Evolutionary conservation across 805 yeast genomes (phyloP).

Genomic region (Clavispora vitiphila): DNA sequence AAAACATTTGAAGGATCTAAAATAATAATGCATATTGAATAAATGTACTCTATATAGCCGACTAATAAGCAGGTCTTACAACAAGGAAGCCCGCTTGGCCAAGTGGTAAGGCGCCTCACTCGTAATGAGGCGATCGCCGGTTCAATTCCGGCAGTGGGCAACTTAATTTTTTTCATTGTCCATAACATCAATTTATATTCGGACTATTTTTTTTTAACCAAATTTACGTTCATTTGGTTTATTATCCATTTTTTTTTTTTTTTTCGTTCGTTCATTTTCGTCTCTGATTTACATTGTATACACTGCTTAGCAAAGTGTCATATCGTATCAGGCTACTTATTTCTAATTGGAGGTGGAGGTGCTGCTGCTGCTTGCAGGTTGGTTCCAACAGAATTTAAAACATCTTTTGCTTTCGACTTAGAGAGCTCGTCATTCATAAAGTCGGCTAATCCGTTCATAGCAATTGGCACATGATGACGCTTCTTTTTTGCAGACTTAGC

Average conservation of each 20-base stretch:
- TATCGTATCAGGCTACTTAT: not conserved
- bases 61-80: not conserved
- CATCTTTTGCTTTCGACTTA: slow-evolving; percentile 34
- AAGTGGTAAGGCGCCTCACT: slow-evolving; percentile 53
- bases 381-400: slow-evolving; percentile 5
- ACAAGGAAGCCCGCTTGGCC: slow-evolving; percentile 43
- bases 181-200: no score
- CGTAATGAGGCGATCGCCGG: slow-evolving; percentile 53
- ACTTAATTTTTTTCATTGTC: slow-evolving; percentile 6
- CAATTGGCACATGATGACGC: slow-evolving; percentile 20
- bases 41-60: not conserved
- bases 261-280: no score
- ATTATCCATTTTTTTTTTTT: not conserved
- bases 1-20: no score
- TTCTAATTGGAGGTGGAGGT: slow-evolving; percentile 23
- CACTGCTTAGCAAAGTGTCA: no score
- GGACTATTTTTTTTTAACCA: no score
- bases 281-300: no score
- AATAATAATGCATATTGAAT: not conserved
- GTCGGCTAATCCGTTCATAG: slow-evolving; percentile 26
- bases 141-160: slow-evolving; percentile 51
- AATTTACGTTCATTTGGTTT: not conserved
- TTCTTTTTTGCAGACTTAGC: slow-evolving; percentile 20
- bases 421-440: slow-evolving; percentile 42
- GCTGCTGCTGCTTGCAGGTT: slow-evolving; percentile 6